These are phyloP conservation scores for Ceratocystis smalleyi DNA, from an alignment of 2,329 filamentous ascomycete genomes.

Conservation along the genomic window DNA sequence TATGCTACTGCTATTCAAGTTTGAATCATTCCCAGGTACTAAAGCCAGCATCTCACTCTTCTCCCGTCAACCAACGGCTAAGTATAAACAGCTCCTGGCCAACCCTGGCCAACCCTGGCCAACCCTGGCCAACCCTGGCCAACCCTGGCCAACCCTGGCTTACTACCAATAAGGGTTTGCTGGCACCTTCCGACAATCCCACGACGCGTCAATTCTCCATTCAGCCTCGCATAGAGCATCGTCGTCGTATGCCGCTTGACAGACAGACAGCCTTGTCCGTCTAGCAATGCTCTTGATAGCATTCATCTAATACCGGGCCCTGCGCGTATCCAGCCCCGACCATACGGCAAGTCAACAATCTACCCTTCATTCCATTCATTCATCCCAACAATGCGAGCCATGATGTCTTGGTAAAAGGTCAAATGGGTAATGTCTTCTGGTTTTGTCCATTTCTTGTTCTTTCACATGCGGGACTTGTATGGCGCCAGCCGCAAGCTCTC, in stretches of 20 bases:
- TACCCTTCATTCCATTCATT: neutral
- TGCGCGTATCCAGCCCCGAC: neutral
- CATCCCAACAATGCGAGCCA: neutral
- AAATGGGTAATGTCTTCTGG: conserved; percentile 5
- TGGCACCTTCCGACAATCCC: neutral
- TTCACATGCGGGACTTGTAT: neutral
- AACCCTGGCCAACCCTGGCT: too few relatives aligned
- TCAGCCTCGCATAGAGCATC: neutral
- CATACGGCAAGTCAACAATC: neutral
- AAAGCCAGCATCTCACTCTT: too few relatives aligned
- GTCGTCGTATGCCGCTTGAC: neutral
- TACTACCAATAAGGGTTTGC: neutral
- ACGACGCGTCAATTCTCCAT: neutral
- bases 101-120: too few relatives aligned
- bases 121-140: too few relatives aligned
- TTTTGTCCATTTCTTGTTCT: neutral
- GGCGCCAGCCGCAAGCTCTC: neutral
- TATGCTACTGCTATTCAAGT: too few relatives aligned
- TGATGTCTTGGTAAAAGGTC: conserved; percentile 16
- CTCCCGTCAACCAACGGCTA: too few relatives aligned
- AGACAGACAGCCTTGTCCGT: neutral
- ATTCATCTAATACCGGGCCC: neutral
- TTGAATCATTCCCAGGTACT: too few relatives aligned
- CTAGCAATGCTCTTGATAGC: neutral
- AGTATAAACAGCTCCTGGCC: too few relatives aligned